Base-by-base conservation (phyloP, 768 basidiomycete species). In the Russula virescens region DNA sequence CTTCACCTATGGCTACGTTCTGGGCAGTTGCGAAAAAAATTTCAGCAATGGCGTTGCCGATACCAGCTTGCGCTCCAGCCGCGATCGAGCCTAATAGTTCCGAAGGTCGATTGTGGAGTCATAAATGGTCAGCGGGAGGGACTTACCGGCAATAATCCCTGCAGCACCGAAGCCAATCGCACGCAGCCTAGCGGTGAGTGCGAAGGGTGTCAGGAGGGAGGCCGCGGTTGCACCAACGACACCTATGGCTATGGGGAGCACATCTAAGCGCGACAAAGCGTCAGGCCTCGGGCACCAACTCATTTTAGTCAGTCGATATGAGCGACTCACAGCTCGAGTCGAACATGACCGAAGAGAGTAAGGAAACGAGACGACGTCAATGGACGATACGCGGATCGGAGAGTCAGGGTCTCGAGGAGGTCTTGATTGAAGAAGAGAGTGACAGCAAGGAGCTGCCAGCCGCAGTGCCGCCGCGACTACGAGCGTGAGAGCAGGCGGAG, bases 21-120 rank as follows among this genome's bases (percentile, higher is more conserved):
- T 66, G 65, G 3, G 35, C 46, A 1, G 8, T 9, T 18, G 65
- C 63, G 45, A 64, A 60, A 0, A 49, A 5, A 21, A 52, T 65
- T 1, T 62, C 62, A 9, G 62, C 62, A 9, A 2, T 62, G 28
- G 64, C 62, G 25, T 56, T 64, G 8, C 62, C 62, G 26, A 66
- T 64, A 11, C 40, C 23, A 5, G n/a, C n/a, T n/a, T n/a, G n/a
- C n/a, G n/a, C n/a, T n/a, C 38, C 26, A 7, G 62, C 62, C 0
- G 63, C 58, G 0, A 63, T 26, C 10, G 65, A 25, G 19, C 62
- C 65, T 66, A 49, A 11, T 25, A 18, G 0, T 58, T 42, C 34
- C n/a, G n/a, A n/a, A n/a, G n/a, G n/a, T n/a, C n/a, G n/a, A n/a
- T n/a, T n/a, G n/a, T n/a, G n/a, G n/a, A n/a, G 34, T 35, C 34